Conservation (phyloP, 1,139 yeast genomes). For the Taphrina wiesneri region DNA sequence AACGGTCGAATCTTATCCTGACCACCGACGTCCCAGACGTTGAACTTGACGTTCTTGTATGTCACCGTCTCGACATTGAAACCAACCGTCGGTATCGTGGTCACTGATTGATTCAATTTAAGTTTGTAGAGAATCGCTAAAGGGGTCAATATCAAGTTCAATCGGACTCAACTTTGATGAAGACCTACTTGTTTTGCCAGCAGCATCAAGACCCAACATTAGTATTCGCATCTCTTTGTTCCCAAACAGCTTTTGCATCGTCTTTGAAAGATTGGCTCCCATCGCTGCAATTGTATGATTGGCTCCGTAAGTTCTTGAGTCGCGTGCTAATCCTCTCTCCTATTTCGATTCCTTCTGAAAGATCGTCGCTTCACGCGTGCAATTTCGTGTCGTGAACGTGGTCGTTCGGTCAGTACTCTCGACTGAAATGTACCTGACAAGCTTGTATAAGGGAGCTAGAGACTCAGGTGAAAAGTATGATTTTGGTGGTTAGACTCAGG, state of each 20-base stretch:
- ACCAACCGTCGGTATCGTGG: constrained; percentile 92
- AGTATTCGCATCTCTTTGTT: constrained; percentile 56
- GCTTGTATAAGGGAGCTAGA: background rate
- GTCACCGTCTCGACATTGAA: constrained; percentile 91
- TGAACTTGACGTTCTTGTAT: constrained; percentile 82
- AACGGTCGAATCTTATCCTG: constrained; percentile 86
- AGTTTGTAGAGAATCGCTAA: constrained; percentile 64
- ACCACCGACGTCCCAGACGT: constrained; percentile 98
- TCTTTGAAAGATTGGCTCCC: constrained; percentile 31
- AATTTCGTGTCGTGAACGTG: background rate
- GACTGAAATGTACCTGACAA: background rate
- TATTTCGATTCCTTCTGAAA: background rate
- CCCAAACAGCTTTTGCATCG: constrained; percentile 53
- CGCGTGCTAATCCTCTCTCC: constrained; percentile 1
- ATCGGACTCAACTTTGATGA: background rate
- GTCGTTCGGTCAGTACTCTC: background rate
- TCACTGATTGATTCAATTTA: constrained; percentile 70
- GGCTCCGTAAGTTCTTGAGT: background rate
- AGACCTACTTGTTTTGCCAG: constrained; percentile 75
- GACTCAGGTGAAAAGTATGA: background rate
- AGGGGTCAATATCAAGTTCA: background rate
- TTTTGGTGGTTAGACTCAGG: background rate
- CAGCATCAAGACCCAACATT: constrained; percentile 90
- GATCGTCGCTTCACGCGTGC: background rate
- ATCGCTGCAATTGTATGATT: constrained; percentile 8